These are phyloP conservation scores for Blastobotrys proliferans DNA, from an alignment of 1,139 yeast species.

Conservation along the genomic window DNA sequence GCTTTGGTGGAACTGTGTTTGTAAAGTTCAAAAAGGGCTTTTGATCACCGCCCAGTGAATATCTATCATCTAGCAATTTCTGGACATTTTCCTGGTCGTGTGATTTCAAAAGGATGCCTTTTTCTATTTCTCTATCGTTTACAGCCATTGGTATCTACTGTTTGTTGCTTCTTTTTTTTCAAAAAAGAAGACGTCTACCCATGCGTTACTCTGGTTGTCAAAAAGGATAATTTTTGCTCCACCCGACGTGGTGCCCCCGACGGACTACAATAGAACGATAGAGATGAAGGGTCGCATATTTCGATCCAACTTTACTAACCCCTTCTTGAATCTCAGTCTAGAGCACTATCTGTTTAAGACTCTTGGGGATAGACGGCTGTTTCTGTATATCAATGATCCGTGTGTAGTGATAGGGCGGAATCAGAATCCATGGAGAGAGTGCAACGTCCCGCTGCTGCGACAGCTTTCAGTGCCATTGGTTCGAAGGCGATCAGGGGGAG, in stretches of 20 bases:
- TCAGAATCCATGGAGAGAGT: conserved; percentile 92
- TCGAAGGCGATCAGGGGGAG: conserved; percentile 89
- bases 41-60: conserved; percentile 54
- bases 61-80: conserved; percentile 52
- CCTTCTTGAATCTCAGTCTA: conserved; percentile 71
- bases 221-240: neutral
- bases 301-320: conserved; percentile 52
- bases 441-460: conserved; percentile 58
- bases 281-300: conserved; percentile 6
- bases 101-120: conserved; percentile 49
- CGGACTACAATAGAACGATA: neutral
- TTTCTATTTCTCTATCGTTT: conserved; percentile 40
- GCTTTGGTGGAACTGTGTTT: conserved; percentile 35
- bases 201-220: neutral
- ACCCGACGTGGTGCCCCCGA: no score
- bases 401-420: conserved; percentile 95
- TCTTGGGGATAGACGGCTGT: conserved; percentile 46
- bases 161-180: neutral
- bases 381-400: conserved; percentile 73
- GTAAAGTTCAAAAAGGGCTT: conserved; percentile 52
- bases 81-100: conserved; percentile 41
- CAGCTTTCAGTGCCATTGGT: conserved; percentile 60
- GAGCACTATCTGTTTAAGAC: conserved; percentile 72
- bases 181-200: neutral
- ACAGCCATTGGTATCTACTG: neutral